Percentiles rank a stretch among this genome's conserved stretches.
Evolutionary conservation across 352 stramenopile species (phyloP).

Genomic region (Aphanomyces invadans): DNA sequence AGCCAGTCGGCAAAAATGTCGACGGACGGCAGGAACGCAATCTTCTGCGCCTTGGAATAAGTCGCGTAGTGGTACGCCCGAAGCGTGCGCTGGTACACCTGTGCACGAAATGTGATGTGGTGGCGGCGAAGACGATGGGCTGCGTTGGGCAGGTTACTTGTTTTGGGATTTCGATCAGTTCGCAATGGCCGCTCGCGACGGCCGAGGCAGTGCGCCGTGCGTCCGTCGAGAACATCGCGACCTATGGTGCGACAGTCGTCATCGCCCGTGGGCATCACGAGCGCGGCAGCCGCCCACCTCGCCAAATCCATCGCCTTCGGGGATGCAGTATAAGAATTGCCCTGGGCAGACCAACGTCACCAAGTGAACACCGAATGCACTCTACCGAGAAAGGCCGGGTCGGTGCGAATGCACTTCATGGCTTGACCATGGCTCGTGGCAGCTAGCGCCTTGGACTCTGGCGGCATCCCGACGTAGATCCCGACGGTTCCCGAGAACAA

Average conservation of each 20-base stretch:
- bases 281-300: not conserved
- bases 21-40: conserved; percentile 47
- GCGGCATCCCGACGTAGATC: conserved; percentile 40
- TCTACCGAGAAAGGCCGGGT: conserved; percentile 11
- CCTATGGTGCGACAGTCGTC: conserved; percentile 5
- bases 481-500: conserved; percentile 43
- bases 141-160: too few relatives aligned
- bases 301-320: conserved; percentile 21
- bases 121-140: not conserved
- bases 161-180: conserved; percentile 40
- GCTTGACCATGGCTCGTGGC: not conserved
- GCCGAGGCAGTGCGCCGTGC: conserved; percentile 46
- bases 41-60: conserved; percentile 40
- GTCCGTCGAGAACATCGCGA: conserved; percentile 44
- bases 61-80: conserved; percentile 40
- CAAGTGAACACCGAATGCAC: not conserved
- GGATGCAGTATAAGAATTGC: conserved; percentile 10
- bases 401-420: not conserved
- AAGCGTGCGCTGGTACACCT: conserved; percentile 42
- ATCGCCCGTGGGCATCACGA: not conserved
- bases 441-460: conserved; percentile 24
- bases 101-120: not conserved
- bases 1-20: conserved; percentile 44
- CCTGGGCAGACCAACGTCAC: not conserved
- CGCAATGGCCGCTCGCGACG: conserved; percentile 36